Percentiles rank a stretch among this genome's conserved stretches.
Conservation (phyloP, 768 basidiomycete genomes). For the Chalciporus piperatus region DNA sequence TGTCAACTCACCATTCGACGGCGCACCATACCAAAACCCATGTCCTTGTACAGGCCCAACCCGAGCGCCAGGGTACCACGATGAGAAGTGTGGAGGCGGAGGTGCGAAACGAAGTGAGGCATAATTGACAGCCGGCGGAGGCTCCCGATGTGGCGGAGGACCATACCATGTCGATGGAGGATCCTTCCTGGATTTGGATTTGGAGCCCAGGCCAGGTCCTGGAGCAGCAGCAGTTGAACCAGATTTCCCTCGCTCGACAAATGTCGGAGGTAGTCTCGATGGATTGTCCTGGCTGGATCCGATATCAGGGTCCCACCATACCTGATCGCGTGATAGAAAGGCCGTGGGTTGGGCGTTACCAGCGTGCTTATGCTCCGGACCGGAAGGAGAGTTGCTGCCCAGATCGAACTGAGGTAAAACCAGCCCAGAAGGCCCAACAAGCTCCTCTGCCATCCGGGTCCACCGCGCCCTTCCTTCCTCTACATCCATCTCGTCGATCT, state of each 20-base stretch:
- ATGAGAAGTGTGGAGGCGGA: slow-evolving; percentile 12
- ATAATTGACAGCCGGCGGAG: background rate
- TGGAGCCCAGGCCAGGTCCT: background rate
- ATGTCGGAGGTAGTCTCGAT: background rate
- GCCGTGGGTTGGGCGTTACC: background rate
- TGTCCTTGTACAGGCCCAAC: slow-evolving; percentile 13
- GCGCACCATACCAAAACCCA: slow-evolving; percentile 21
- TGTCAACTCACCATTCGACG: slow-evolving; percentile 18
- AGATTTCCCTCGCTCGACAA: slow-evolving; percentile 1
- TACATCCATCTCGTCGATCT: slow-evolving; percentile 21
- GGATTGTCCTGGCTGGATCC: background rate
- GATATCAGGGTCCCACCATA: slow-evolving; percentile 18
- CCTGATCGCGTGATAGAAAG: background rate
- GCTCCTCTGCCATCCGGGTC: slow-evolving; percentile 16
- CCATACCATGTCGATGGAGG: slow-evolving; percentile 7
- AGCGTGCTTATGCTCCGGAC: background rate
- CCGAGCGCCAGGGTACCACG: slow-evolving; percentile 14
- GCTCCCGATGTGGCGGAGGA: slow-evolving; percentile 7
- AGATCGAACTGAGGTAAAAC: slow-evolving; percentile 3
- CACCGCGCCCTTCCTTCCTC: slow-evolving; percentile 23
- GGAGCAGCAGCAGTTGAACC: background rate
- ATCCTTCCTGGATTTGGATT: slow-evolving; percentile 9
- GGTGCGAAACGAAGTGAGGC: slow-evolving; percentile 13
- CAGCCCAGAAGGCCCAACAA: slow-evolving; percentile 21
- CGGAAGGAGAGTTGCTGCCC: background rate